Percentiles rank a stretch among this genome's conserved stretches.
phyloP scores from a whole-genome alignment of 768 basidiomycete genomes.

The Pleurotus tuoliensis region DNA sequence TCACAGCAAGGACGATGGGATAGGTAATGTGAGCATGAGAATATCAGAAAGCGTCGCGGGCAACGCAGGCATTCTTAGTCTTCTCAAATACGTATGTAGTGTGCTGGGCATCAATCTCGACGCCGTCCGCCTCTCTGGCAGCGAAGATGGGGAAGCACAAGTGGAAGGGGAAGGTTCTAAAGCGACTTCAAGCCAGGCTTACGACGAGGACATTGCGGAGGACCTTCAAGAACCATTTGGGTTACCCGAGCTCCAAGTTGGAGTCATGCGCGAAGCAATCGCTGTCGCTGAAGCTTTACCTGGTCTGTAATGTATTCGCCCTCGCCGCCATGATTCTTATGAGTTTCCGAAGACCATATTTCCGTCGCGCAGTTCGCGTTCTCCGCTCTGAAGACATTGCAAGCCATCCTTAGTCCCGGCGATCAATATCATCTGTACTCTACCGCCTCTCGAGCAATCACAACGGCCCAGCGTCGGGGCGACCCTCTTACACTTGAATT shows the following conservation, averaged over 20 bases:
- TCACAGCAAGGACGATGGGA: conserved; percentile 36
- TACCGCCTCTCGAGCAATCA: conserved; percentile 68
- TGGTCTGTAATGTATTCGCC: conserved; percentile 41
- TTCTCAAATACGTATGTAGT: conserved; percentile 72
- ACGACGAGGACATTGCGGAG: conserved; percentile 39
- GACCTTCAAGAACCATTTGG: conserved; percentile 61
- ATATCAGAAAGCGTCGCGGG: conserved; percentile 73
- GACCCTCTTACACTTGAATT: conserved; percentile 69
- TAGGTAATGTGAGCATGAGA: conserved; percentile 66
- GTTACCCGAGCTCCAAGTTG: conserved; percentile 94
- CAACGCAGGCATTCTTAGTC: conserved; percentile 73
- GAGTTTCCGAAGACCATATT: conserved; percentile 58
- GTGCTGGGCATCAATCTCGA: conserved; percentile 82
- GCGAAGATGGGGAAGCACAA: neutral
- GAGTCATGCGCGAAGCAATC: conserved; percentile 89
- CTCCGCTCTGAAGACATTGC: conserved; percentile 76
- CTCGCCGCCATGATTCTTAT: neutral
- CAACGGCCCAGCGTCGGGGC: conserved; percentile 74
- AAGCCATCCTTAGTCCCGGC: conserved; percentile 59
- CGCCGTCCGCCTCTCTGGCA: conserved; percentile 41
- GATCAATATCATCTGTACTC: conserved; percentile 82
- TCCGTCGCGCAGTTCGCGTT: conserved; percentile 86
- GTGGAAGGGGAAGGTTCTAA: neutral
- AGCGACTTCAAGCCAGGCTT: conserved; percentile 2
- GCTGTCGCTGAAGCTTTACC: conserved; percentile 89